These are phyloP conservation scores for Neurospora sp. DNA, from an alignment of 2,329 filamentous ascomycete species.

Conservation along the genomic window DNA sequence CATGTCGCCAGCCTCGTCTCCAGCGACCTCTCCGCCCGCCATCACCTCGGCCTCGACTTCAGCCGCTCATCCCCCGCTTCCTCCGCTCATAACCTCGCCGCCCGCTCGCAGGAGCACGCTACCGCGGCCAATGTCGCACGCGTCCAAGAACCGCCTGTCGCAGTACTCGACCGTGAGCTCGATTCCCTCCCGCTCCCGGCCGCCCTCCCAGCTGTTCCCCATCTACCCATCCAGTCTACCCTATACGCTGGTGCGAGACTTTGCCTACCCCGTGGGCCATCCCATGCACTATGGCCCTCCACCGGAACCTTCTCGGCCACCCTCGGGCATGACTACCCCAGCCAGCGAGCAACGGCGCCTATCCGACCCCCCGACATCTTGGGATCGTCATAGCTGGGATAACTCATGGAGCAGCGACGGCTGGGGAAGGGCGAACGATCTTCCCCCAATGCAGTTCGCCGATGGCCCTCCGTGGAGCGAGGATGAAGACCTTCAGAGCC, in stretches of 20 bases:
- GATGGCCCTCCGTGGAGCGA: conserved; percentile 92
- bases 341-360: conserved; percentile 67
- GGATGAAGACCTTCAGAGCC: conserved; percentile 89
- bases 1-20: conserved; percentile 48
- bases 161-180: conserved; percentile 66
- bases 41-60: conserved; percentile 35
- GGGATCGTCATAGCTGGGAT: conserved; percentile 61
- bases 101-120: conserved; percentile 48
- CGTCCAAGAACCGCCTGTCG: conserved; percentile 71
- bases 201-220: conserved; percentile 72
- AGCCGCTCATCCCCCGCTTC: conserved; percentile 43
- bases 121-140: conserved; percentile 63
- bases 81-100: conserved; percentile 49
- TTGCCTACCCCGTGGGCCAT: conserved; percentile 76
- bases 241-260: conserved; percentile 90
- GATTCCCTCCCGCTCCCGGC: conserved; percentile 60
- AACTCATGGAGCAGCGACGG: conserved; percentile 36
- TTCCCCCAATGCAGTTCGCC: conserved; percentile 74
- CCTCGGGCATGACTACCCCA: conserved; percentile 76
- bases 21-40: conserved; percentile 44
- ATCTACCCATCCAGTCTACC: conserved; percentile 75
- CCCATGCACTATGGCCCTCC: conserved; percentile 93
- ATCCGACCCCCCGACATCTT: conserved; percentile 71
- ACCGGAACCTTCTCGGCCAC: conserved; percentile 57
- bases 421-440: conserved; percentile 55